Conservation (phyloP, 1,284 basidiomycete genomes). For the Paramarasmius palmivorus region DNA sequence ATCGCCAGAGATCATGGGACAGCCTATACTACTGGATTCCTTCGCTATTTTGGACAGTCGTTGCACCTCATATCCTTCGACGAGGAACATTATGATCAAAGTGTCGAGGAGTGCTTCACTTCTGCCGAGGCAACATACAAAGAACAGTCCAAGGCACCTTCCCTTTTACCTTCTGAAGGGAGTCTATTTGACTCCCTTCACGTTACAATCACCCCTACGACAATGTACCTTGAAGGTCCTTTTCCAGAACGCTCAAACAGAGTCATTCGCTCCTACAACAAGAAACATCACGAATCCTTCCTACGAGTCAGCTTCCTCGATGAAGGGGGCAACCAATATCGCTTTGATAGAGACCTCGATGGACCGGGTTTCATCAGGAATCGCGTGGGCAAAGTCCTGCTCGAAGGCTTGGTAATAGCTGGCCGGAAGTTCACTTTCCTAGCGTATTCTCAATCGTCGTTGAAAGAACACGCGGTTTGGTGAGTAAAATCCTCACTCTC, state of each 20-base stretch:
- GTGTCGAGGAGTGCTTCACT: constrained; percentile 36
- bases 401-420: constrained; percentile 47
- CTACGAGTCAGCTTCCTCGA: constrained; percentile 66
- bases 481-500: constrained; percentile 33
- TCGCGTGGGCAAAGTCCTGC: constrained; percentile 45
- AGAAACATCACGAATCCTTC: constrained; percentile 52
- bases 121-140: constrained; percentile 29
- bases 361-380: constrained; percentile 42
- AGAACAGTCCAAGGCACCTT: constrained; percentile 11
- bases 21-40: constrained; percentile 36
- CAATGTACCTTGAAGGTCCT: constrained; percentile 59
- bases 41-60: constrained; percentile 41
- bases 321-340: constrained; percentile 51
- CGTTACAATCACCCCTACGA: constrained; percentile 61
- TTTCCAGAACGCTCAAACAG: constrained; percentile 67
- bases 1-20: constrained; percentile 32
- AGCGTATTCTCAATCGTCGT: constrained; percentile 56
- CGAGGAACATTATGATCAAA: constrained; percentile 27
- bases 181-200: constrained; percentile 56
- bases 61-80: constrained; percentile 30
- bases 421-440: constrained; percentile 55
- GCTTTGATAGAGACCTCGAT: constrained; percentile 54
- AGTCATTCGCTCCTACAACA: constrained; percentile 52
- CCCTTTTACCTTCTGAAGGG: constrained; percentile 28
- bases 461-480: constrained; percentile 50